phyloP scores from a whole-genome alignment of 129 eudicot genomes.

The Flaveria ramosissima region DNA sequence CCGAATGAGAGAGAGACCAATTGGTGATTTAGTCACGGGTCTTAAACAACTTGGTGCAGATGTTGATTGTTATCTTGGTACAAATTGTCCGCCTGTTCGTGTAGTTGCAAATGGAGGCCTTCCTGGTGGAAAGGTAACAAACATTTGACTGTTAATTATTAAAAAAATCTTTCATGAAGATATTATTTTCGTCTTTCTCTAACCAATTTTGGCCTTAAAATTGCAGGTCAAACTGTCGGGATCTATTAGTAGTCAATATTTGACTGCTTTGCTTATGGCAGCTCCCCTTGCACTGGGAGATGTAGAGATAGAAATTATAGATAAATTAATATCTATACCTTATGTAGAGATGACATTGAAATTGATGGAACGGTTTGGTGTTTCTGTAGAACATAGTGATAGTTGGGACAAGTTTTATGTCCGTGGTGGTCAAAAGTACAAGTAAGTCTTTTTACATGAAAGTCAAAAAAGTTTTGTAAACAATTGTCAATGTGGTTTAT shows the following conservation, averaged over 20 bases:
- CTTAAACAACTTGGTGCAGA: constrained; percentile 97
- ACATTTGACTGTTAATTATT: neutral
- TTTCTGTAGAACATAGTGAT: constrained; percentile 70
- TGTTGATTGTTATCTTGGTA: constrained; percentile 90
- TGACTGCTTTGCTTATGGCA: constrained; percentile 95
- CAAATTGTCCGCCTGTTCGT: constrained; percentile 97
- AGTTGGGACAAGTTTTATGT: constrained; percentile 85
- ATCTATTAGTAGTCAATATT: constrained; percentile 91
- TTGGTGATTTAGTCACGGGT: constrained; percentile 91
- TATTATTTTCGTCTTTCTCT: neutral
- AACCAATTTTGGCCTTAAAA: neutral
- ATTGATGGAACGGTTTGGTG: constrained; percentile 97
- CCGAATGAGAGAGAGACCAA: constrained; percentile 97
- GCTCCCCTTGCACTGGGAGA: constrained; percentile 94
- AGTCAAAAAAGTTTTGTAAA: constrained; percentile 14
- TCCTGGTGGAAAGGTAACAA: constrained; percentile 91
- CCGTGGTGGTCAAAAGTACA: constrained; percentile 91
- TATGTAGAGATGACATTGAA: constrained; percentile 98
- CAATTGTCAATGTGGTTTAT: constrained; percentile 5
- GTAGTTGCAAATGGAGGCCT: constrained; percentile 88
- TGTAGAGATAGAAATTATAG: constrained; percentile 89
- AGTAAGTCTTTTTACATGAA: constrained; percentile 52
- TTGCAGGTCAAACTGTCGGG: constrained; percentile 93
- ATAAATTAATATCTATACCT: constrained; percentile 84
- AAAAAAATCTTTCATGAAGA: neutral